Conservation (phyloP, 2,329 filamentous ascomycete species). For the Biscogniauxia marginata region DNA sequence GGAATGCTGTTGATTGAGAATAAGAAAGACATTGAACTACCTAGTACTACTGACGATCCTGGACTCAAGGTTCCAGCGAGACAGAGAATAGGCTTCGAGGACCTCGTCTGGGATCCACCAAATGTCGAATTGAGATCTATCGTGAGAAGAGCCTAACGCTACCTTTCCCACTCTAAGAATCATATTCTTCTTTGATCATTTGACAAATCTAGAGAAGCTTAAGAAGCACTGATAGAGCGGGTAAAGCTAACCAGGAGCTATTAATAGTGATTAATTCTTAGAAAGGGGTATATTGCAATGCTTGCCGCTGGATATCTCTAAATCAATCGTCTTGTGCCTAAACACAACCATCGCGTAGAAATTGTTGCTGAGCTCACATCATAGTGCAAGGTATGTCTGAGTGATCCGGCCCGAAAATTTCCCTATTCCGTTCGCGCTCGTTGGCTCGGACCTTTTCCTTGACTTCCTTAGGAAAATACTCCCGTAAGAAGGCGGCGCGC, state of each 20-base stretch:
- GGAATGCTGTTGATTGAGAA: conserved; percentile 32
- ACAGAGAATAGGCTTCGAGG: conserved; percentile 31
- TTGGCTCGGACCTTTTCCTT: conserved; percentile 69
- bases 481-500: conserved; percentile 67
- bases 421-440: conserved; percentile 71
- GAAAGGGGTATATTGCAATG: background rate
- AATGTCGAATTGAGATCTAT: conserved; percentile 27
- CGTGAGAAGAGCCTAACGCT: conserved; percentile 24
- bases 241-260: no score
- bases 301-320: background rate
- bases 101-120: conserved; percentile 41
- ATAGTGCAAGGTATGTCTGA: conserved; percentile 56
- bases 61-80: conserved; percentile 26
- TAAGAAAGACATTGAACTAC: conserved; percentile 18
- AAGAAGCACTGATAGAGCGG: no score
- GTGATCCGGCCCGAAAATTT: conserved; percentile 68
- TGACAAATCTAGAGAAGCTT: no score
- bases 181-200: no score
- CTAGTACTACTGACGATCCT: conserved; percentile 10
- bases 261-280: background rate
- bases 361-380: conserved; percentile 57
- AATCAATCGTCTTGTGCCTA: background rate
- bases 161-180: background rate
- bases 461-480: conserved; percentile 72
- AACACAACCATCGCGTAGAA: background rate